Percentiles rank a stretch among this genome's conserved stretches.
Conservation (phyloP, 106 monocot species). For the Acorus gramineus region DNA sequence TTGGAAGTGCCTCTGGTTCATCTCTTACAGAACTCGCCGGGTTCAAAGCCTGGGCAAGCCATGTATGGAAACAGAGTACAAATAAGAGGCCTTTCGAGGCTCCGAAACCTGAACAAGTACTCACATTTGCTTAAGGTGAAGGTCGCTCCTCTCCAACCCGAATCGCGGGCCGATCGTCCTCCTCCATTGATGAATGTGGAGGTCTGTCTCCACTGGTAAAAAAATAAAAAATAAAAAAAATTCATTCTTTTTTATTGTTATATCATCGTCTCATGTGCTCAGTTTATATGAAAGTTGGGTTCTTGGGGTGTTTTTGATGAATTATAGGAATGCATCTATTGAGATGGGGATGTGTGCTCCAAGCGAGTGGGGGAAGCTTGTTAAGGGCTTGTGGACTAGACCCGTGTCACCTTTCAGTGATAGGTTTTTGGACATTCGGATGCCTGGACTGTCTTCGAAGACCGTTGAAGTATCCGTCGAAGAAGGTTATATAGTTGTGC, state of each 20-base stretch:
- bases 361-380: slow-evolving; percentile 54
- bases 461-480: slow-evolving; percentile 51
- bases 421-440: slow-evolving; percentile 56
- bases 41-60: slow-evolving; percentile 35
- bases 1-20: slow-evolving; percentile 36
- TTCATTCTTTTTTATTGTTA: too few species aligned
- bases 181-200: slow-evolving; percentile 30
- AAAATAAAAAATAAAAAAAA: neutral
- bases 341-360: slow-evolving; percentile 60
- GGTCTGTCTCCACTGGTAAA: slow-evolving; percentile 75
- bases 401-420: slow-evolving; percentile 52
- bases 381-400: slow-evolving; percentile 45
- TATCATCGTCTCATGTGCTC: too few species aligned
- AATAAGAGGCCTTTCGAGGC: slow-evolving; percentile 47
- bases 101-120: slow-evolving; percentile 37
- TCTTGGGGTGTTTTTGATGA: too few species aligned
- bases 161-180: too few species aligned
- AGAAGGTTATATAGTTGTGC: slow-evolving; percentile 29
- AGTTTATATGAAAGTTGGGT: too few species aligned
- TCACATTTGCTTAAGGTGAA: slow-evolving; percentile 50
- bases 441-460: slow-evolving; percentile 30
- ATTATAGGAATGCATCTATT: slow-evolving; percentile 48
- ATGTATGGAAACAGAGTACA: slow-evolving; percentile 44
- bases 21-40: slow-evolving; percentile 37
- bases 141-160: slow-evolving; percentile 14